Evolutionary conservation across 108 stramenopile species (phyloP).

Genomic region (Nannochloropsis granulata): DNA sequence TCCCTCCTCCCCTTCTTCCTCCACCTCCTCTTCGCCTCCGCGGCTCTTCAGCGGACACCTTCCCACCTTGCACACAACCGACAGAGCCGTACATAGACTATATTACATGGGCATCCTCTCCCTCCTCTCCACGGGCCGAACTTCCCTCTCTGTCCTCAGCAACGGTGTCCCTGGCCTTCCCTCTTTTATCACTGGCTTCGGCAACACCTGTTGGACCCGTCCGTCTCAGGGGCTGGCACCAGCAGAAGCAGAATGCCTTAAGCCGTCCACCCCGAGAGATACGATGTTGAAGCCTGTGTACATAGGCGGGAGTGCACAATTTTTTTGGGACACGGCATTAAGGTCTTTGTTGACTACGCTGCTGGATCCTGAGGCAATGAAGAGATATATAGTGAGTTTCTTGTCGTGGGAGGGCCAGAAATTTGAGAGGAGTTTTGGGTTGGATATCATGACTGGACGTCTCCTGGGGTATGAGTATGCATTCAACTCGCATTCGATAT

Average conservation of each 20-base stretch:
- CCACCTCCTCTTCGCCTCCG: not conserved
- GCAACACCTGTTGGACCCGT: not conserved
- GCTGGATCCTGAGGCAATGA: not conserved
- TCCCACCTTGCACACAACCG: not conserved
- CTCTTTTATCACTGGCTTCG: not conserved
- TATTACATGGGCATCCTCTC: not conserved
- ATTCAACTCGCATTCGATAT: not conserved
- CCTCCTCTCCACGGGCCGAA: not conserved
- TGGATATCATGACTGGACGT: not conserved
- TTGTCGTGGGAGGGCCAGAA: not conserved
- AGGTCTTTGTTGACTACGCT: not conserved
- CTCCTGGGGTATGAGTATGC: not conserved
- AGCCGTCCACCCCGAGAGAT: not conserved
- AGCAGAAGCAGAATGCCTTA: not conserved
- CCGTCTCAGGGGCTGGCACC: not conserved
- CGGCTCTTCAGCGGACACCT: not conserved
- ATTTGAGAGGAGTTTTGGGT: not conserved
- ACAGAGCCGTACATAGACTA: not conserved
- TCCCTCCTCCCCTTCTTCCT: not conserved
- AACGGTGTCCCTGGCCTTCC: not conserved
- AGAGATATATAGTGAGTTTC: not conserved
- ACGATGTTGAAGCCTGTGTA: not conserved
- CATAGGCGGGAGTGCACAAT: not conserved
- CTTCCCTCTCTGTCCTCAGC: not conserved
- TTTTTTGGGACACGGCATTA: not conserved